phyloP scores from a whole-genome alignment of 805 yeast genomes.

The Kodamaea jinghongensis region DNA sequence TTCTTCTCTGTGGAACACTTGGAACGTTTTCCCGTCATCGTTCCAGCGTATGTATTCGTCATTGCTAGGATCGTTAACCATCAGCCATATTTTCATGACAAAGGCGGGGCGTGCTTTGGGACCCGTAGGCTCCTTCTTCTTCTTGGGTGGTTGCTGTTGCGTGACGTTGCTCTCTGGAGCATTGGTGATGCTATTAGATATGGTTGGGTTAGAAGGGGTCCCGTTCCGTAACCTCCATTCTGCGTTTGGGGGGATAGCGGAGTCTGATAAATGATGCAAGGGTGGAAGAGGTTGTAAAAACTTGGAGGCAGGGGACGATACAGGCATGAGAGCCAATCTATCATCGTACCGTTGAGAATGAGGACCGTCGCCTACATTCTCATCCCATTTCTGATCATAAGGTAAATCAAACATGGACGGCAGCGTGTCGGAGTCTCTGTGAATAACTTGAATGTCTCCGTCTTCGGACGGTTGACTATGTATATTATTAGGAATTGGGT shows the following conservation, averaged over 20 bases:
- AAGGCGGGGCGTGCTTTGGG: slow-evolving; percentile 80
- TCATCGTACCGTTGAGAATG: slow-evolving; percentile 1
- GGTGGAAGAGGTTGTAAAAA: slow-evolving; percentile 23
- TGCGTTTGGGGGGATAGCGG: slow-evolving; percentile 25
- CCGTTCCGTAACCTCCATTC: slow-evolving; percentile 14
- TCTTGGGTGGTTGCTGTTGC: slow-evolving; percentile 15
- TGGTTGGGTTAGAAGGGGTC: not conserved
- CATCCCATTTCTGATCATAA: slow-evolving; percentile 5
- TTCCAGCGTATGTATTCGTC: slow-evolving; percentile 77
- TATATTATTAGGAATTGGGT: not conserved
- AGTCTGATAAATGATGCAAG: slow-evolving; percentile 28
- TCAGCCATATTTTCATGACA: slow-evolving; percentile 90
- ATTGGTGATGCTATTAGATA: not conserved
- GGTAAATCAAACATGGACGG: slow-evolving; percentile 4
- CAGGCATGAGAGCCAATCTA: slow-evolving; percentile 5
- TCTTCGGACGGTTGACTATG: slow-evolving; percentile 9
- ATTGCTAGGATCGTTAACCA: slow-evolving; percentile 83
- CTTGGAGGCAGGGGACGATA: slow-evolving; percentile 9
- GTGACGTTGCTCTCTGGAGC: not conserved
- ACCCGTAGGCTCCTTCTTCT: slow-evolving; percentile 30
- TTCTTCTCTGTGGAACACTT: slow-evolving; percentile 77
- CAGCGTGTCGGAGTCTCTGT: slow-evolving; percentile 13
- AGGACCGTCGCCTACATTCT: not conserved
- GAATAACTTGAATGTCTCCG: slow-evolving; percentile 22
- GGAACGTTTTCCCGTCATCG: slow-evolving; percentile 79